phyloP scores from a whole-genome alignment of 2,329 filamentous ascomycete genomes.

The Colletotrichum costaricense region DNA sequence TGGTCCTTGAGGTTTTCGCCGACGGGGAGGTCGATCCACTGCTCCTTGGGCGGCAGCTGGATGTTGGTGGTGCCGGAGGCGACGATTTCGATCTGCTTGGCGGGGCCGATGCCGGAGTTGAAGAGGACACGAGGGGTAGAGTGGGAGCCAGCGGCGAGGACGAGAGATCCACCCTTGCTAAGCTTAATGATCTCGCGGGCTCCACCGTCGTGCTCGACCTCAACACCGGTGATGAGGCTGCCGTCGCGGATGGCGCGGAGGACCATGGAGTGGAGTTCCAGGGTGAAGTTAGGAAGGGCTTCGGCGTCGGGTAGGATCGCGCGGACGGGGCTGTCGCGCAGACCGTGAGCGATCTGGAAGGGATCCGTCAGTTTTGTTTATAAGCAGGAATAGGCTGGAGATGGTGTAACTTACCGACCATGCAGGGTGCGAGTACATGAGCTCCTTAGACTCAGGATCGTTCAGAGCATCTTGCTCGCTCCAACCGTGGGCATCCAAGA shows the following conservation, averaged over 20 bases:
- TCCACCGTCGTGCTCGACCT: conserved; percentile 35
- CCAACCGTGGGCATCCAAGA: conserved; percentile 36
- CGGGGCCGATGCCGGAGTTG: conserved; percentile 66
- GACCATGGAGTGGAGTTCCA: conserved; percentile 37
- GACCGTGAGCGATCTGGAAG: conserved; percentile 31
- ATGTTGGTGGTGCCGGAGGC: conserved; percentile 54
- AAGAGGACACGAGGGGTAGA: conserved; percentile 69
- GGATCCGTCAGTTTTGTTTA: not conserved
- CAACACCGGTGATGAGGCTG: conserved; percentile 49
- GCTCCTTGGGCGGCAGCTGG: conserved; percentile 37
- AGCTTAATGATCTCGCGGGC: conserved; percentile 36
- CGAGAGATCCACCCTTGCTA: conserved; percentile 41
- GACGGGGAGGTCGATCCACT: conserved; percentile 52
- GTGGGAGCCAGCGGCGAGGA: conserved; percentile 56
- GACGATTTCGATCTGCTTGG: conserved; percentile 56
- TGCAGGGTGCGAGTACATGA: conserved; percentile 36
- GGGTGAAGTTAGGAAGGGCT: conserved; percentile 50
- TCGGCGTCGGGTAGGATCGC: conserved; percentile 54
- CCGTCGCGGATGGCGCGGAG: conserved; percentile 35
- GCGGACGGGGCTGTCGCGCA: conserved; percentile 36
- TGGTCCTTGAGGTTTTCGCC: conserved; percentile 53
- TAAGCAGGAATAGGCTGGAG: not conserved
- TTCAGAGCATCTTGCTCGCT: conserved; percentile 32
- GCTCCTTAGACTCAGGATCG: conserved; percentile 35
- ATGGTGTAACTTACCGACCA: conserved; percentile 26